A percentile compares a stretch with the other conserved stretches of the same genome.
These are phyloP conservation scores for Asclepias syriaca DNA, from an alignment of 257 asterid genomes.

Conservation along the genomic window DNA sequence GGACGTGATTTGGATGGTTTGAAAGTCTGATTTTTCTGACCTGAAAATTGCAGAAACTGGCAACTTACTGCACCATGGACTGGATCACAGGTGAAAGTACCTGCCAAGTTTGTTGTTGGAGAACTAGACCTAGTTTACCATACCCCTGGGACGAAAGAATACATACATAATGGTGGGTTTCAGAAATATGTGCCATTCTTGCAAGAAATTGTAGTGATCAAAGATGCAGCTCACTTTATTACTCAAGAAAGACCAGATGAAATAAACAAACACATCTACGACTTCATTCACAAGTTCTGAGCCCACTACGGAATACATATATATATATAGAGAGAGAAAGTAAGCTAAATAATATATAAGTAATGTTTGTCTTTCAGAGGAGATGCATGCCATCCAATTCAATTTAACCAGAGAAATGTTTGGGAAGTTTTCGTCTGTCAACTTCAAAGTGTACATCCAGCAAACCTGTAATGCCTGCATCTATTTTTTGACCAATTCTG, in stretches of 20 bases:
- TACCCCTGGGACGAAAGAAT: slow-evolving; percentile 44
- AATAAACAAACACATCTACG: slow-evolving; percentile 49
- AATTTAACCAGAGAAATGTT: neutral
- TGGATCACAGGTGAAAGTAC: slow-evolving; percentile 53
- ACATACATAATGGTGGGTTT: slow-evolving; percentile 57
- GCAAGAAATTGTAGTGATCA: slow-evolving; percentile 51
- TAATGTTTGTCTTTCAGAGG: neutral
- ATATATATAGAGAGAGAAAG: too few relatives aligned
- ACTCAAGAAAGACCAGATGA: slow-evolving; percentile 64
- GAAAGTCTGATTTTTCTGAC: neutral
- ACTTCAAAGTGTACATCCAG: slow-evolving; percentile 71
- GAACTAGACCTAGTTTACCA: slow-evolving; percentile 56
- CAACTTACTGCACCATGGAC: slow-evolving; percentile 66
- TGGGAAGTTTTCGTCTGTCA: slow-evolving; percentile 36
- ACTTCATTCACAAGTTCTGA: slow-evolving; percentile 54
- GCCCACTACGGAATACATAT: neutral
- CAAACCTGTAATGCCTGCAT: slow-evolving; percentile 86
- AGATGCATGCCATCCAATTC: neutral
- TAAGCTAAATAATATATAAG: too few relatives aligned
- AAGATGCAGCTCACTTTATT: slow-evolving; percentile 68
- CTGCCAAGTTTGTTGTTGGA: slow-evolving; percentile 55
- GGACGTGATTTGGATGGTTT: neutral
- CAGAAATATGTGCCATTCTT: slow-evolving; percentile 46
- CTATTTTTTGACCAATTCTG: slow-evolving; percentile 72
- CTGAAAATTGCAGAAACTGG: slow-evolving; percentile 43